A percentile compares a stretch with the other conserved stretches of the same genome.
Evolutionary conservation across 2,329 filamentous ascomycete genomes (phyloP).

Genomic region (Orbilia quercus): DNA sequence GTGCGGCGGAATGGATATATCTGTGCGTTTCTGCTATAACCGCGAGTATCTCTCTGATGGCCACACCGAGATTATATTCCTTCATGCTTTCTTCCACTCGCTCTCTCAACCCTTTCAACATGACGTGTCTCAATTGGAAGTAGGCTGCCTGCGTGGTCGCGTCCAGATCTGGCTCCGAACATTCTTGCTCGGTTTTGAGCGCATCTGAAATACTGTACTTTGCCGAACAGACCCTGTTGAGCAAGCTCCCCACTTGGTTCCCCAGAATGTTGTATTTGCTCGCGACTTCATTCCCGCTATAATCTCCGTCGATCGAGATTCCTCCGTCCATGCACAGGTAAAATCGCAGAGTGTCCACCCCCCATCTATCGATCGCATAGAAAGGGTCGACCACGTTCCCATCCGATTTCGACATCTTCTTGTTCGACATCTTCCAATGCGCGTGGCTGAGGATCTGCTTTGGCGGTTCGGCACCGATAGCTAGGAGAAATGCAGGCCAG

Average conservation of each 20-base stretch:
- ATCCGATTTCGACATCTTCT: constrained; percentile 96
- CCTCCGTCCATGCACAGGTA: constrained; percentile 86
- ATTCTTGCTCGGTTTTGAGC: constrained; percentile 64
- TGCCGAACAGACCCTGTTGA: constrained; percentile 70
- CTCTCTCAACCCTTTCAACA: constrained; percentile 59
- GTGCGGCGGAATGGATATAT: constrained; percentile 73
- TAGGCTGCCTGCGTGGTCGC: constrained; percentile 10
- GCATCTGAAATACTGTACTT: constrained; percentile 67
- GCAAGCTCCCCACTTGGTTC: constrained; percentile 81
- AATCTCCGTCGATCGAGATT: constrained; percentile 81
- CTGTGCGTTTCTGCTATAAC: constrained; percentile 74
- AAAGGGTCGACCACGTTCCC: constrained; percentile 97
- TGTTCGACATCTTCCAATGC: constrained; percentile 91
- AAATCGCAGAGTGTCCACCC: constrained; percentile 86
- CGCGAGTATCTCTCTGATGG: constrained; percentile 74
- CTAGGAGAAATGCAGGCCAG: constrained; percentile 96
- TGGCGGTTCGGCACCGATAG: constrained; percentile 80
- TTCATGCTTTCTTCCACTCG: constrained; percentile 69
- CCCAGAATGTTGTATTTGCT: constrained; percentile 82
- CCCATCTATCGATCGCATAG: constrained; percentile 88
- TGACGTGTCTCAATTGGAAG: constrained; percentile 1
- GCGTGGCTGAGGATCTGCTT: constrained; percentile 86
- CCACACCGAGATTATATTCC: constrained; percentile 72
- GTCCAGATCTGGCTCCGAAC: constrained; percentile 16
- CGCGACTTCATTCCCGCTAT: constrained; percentile 75